Evolutionary conservation across 164 flowering plant genomes (phyloP).

Genomic region (Pachysandra terminalis): DNA sequence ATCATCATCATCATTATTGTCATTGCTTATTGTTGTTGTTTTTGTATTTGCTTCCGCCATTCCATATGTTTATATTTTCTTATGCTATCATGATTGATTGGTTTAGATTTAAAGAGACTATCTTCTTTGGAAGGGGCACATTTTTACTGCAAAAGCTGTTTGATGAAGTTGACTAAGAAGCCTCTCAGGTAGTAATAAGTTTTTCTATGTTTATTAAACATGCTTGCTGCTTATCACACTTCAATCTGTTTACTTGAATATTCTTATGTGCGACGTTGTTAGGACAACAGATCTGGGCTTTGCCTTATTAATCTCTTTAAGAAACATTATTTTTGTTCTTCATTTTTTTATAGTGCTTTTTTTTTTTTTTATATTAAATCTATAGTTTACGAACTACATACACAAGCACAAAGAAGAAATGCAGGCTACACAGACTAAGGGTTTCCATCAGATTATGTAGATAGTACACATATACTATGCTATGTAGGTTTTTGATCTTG

Average conservation of each 20-base stretch:
- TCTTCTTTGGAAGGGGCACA: slow-evolving; percentile 48
- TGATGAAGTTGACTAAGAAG: slow-evolving; percentile 46
- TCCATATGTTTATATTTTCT: background rate
- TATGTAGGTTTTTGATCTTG: too few species aligned
- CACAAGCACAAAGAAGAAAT: background rate
- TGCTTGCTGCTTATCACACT: background rate
- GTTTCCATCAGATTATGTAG: background rate
- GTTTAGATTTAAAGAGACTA: slow-evolving; percentile 49
- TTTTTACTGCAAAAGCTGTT: slow-evolving; percentile 81
- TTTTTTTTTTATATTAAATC: too few species aligned
- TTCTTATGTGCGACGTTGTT: background rate
- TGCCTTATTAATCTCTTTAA: background rate
- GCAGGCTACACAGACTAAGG: background rate
- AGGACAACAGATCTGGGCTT: background rate
- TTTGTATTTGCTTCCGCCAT: background rate
- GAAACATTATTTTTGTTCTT: background rate
- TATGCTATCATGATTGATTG: slow-evolving; percentile 7
- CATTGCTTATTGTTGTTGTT: background rate
- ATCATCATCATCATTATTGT: too few species aligned
- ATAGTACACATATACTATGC: too few species aligned
- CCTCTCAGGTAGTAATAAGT: slow-evolving; percentile 49
- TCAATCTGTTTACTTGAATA: background rate
- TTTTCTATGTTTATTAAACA: background rate
- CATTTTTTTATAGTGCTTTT: background rate
- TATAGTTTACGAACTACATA: too few species aligned